These are phyloP conservation scores for Neurospora sp. DNA, from an alignment of 495 filamentous ascomycete genomes.

Conservation along the genomic window DNA sequence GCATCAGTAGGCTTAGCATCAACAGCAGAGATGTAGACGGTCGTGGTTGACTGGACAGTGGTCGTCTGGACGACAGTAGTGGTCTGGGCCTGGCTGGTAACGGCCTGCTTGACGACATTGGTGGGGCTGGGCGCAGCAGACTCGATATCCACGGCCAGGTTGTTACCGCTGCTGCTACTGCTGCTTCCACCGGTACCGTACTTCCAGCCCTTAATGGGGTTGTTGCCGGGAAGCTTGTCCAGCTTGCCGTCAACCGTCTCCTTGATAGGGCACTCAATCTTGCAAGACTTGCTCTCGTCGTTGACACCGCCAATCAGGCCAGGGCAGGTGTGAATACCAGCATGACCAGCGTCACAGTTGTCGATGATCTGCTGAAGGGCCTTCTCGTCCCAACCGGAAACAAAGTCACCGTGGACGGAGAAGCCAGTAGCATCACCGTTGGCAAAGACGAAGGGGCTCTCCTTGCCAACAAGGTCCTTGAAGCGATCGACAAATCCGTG, in stretches of 20 bases:
- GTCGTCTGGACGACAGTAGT: slow-evolving; percentile 33
- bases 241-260: slow-evolving; percentile 23
- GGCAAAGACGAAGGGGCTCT: slow-evolving; percentile 55
- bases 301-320: slow-evolving; percentile 33
- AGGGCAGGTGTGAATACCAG: slow-evolving; percentile 47
- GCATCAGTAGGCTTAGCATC: slow-evolving; percentile 9
- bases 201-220: slow-evolving; percentile 35
- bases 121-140: background rate
- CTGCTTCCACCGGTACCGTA: slow-evolving; percentile 22
- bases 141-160: slow-evolving; percentile 4
- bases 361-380: slow-evolving; percentile 51
- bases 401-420: slow-evolving; percentile 58
- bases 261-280: slow-evolving; percentile 32
- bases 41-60: slow-evolving; percentile 33
- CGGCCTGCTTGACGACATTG: slow-evolving; percentile 3
- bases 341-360: slow-evolving; percentile 45
- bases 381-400: slow-evolving; percentile 59
- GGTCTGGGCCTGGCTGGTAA: slow-evolving; percentile 7
- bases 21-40: slow-evolving; percentile 35
- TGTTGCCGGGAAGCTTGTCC: slow-evolving; percentile 49
- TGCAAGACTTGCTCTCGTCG: slow-evolving; percentile 33
- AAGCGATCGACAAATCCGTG: slow-evolving; percentile 42
- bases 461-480: slow-evolving; percentile 43
- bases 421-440: slow-evolving; percentile 51
- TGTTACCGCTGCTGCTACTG: slow-evolving; percentile 12